phyloP scores from a whole-genome alignment of 148 eudicot species.

The Rhododendron henanense region DNA sequence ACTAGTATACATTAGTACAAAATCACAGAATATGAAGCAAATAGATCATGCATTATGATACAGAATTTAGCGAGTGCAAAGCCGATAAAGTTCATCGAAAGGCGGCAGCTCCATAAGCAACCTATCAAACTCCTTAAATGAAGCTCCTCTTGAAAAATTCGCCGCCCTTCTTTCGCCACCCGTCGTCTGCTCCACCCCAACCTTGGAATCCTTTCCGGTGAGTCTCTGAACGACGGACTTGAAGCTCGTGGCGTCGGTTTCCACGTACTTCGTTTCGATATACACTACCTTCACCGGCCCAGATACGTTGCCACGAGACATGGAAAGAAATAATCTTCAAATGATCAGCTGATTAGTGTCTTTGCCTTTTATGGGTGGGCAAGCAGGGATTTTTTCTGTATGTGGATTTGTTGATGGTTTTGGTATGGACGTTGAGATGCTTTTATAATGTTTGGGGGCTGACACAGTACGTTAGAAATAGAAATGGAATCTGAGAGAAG shows the following conservation, averaged over 20 bases:
- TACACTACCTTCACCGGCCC: slow-evolving; percentile 51
- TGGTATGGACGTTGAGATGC: neutral
- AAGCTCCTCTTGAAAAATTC: slow-evolving; percentile 24
- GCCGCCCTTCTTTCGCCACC: neutral
- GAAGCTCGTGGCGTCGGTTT: slow-evolving; percentile 66
- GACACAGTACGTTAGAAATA: neutral
- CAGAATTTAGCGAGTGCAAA: neutral
- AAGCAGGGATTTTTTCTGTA: neutral
- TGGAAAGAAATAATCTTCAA: neutral
- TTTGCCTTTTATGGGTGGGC: neutral
- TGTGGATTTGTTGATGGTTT: neutral
- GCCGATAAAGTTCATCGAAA: slow-evolving; percentile 27
- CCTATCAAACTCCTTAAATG: slow-evolving; percentile 33
- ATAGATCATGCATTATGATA: neutral
- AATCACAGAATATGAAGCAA: neutral
- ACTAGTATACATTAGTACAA: neutral
- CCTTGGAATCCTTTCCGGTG: slow-evolving; percentile 60
- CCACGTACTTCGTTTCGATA: slow-evolving; percentile 65
- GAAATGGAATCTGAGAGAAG: neutral
- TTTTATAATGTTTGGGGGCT: neutral
- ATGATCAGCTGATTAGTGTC: neutral
- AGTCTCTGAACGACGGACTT: slow-evolving; percentile 82
- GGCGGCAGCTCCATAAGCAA: slow-evolving; percentile 39
- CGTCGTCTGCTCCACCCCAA: neutral
- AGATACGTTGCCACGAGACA: slow-evolving; percentile 5